Percentiles rank a stretch among this genome's conserved stretches.
phyloP scores from a whole-genome alignment of 1,139 yeast species.

The Eremothecium sinecaudum region DNA sequence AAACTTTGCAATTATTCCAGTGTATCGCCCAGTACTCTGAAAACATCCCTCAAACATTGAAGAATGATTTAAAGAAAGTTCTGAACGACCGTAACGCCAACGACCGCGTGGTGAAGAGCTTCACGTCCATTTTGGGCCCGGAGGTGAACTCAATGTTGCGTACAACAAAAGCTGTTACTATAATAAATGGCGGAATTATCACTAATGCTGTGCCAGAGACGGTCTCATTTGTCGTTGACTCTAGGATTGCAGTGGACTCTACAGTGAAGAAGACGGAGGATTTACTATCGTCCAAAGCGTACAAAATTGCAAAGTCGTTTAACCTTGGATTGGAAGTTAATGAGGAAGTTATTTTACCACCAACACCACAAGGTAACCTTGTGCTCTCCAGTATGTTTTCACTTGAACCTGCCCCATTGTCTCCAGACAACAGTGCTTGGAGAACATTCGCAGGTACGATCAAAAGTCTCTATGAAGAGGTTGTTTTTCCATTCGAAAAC shows the following conservation, averaged over 20 bases:
- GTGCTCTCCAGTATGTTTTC: conserved; percentile 28
- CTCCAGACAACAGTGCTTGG: conserved; percentile 47
- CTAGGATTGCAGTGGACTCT: conserved; percentile 45
- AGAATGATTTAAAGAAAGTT: conserved; percentile 36
- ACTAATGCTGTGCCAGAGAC: conserved; percentile 68
- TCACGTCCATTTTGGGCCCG: conserved; percentile 19
- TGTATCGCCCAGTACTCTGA: conserved; percentile 40
- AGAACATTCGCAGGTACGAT: conserved; percentile 46
- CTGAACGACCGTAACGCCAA: conserved; percentile 38
- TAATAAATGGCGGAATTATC: conserved; percentile 52
- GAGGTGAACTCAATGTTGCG: conserved; percentile 39
- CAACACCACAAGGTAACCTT: conserved; percentile 36
- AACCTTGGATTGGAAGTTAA: conserved; percentile 40
- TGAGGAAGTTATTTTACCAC: conserved; percentile 24
- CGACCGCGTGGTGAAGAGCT: conserved; percentile 33
- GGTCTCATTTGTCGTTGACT: conserved; percentile 45
- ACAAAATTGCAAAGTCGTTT: conserved; percentile 37
- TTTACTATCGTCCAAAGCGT: conserved; percentile 35
- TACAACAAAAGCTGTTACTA: conserved; percentile 55
- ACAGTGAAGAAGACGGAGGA: conserved; percentile 36
- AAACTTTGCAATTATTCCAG: conserved; percentile 38
- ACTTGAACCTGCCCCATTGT: conserved; percentile 52
- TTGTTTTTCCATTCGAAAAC: conserved; percentile 30
- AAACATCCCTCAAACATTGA: conserved; percentile 17
- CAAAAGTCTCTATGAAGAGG: conserved; percentile 46